A percentile compares a stretch with the other conserved stretches of the same genome.
These are phyloP conservation scores for Mortierella polycephala DNA, from an alignment of 371 early-diverging fungal genomes.

Conservation along the genomic window DNA sequence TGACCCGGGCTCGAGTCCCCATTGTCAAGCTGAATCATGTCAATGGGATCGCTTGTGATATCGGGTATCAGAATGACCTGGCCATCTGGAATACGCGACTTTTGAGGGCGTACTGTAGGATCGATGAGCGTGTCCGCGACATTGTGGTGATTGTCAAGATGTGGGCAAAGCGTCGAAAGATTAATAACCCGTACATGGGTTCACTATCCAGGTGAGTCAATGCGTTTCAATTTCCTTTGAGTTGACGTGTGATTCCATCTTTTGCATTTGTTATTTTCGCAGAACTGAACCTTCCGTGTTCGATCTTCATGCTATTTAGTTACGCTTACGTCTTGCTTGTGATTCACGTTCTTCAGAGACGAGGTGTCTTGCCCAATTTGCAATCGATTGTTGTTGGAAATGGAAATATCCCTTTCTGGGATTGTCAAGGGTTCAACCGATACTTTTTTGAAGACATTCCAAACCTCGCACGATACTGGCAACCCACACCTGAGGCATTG, in stretches of 20 bases:
- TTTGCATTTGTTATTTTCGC: too few species aligned
- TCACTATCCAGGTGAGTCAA: conserved; percentile 42
- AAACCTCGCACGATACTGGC: conserved; percentile 68
- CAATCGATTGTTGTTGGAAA: conserved; percentile 40
- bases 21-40: conserved; percentile 60
- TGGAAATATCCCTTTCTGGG: conserved; percentile 43
- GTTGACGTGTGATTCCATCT: too few species aligned
- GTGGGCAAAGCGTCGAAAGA: conserved; percentile 78
- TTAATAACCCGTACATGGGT: conserved; percentile 69
- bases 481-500: conserved; percentile 36
- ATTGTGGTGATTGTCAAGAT: conserved; percentile 78
- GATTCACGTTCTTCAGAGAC: conserved; percentile 76
- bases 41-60: conserved; percentile 75
- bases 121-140: conserved; percentile 80
- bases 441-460: conserved; percentile 78
- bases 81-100: conserved; percentile 82
- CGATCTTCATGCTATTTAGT: conserved; percentile 10
- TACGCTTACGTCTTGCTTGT: conserved; percentile 74
- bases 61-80: conserved; percentile 82
- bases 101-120: conserved; percentile 74
- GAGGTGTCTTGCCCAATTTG: conserved; percentile 53
- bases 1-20: conserved; percentile 59
- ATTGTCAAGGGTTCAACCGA: conserved; percentile 61
- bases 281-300: background rate
- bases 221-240: background rate